Conservation (phyloP, 2,329 filamentous ascomycete genomes). For the Verticillium klebahnii region DNA sequence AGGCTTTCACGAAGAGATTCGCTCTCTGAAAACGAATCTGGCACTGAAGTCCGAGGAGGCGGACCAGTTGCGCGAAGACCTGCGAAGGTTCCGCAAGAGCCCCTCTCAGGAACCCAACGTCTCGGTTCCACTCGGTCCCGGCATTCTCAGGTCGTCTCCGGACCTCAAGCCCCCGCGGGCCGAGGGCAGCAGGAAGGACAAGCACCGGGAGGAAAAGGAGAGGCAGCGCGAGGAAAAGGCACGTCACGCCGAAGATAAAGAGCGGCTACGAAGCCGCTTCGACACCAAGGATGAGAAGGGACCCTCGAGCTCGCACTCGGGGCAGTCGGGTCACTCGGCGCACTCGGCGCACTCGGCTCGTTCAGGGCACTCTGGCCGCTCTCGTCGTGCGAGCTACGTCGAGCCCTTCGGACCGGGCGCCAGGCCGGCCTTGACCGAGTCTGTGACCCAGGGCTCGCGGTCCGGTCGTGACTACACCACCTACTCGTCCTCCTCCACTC, state of each 20-base stretch:
- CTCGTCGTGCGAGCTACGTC: conserved; percentile 24
- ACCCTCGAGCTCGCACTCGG: conserved; percentile 15
- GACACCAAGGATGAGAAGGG: conserved; percentile 21
- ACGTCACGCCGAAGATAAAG: conserved; percentile 25
- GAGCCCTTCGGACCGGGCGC: conserved; percentile 9
- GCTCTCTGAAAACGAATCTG: conserved; percentile 7
- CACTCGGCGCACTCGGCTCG: conserved; percentile 1
- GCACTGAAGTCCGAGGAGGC: conserved; percentile 20
- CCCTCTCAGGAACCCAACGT: conserved; percentile 16
- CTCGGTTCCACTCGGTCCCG: conserved; percentile 14
- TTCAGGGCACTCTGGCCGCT: conserved; percentile 6
- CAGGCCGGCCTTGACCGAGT: not conserved
- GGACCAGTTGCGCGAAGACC: conserved; percentile 10
- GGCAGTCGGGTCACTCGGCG: conserved; percentile 1
- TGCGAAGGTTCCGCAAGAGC: conserved; percentile 6
- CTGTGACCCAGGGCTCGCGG: not conserved
- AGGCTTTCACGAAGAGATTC: conserved; percentile 17
- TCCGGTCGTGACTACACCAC: not conserved
- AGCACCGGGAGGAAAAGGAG: conserved; percentile 15
- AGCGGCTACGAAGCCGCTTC: conserved; percentile 31
- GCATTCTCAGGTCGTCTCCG: conserved; percentile 17
- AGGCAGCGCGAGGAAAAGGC: conserved; percentile 20
- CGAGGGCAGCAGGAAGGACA: conserved; percentile 15
- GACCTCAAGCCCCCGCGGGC: conserved; percentile 16
- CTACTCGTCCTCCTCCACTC: not conserved